These are phyloP conservation scores for Tephrocybe sp. DNA, from an alignment of 768 basidiomycete species.

Conservation along the genomic window DNA sequence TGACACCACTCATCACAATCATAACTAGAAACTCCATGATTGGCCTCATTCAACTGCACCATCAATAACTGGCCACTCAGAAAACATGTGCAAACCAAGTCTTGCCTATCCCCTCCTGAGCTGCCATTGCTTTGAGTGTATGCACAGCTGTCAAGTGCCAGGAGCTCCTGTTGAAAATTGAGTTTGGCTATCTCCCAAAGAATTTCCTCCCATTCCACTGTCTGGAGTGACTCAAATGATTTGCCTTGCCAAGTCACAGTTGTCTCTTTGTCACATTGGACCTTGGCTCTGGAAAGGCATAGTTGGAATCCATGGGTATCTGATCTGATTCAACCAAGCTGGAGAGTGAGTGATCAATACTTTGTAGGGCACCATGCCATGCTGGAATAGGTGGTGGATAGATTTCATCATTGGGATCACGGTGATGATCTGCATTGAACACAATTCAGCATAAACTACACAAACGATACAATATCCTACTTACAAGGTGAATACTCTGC, in stretches of 20 bases:
- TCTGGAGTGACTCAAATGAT: background rate
- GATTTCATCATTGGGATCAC: constrained; percentile 3
- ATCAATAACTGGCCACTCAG: background rate
- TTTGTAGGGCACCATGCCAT: constrained; percentile 1
- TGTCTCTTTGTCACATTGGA: background rate
- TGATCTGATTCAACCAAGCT: background rate
- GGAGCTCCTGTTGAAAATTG: constrained; percentile 20
- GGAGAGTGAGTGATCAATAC: background rate
- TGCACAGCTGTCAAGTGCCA: constrained; percentile 15
- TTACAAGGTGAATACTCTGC: constrained; percentile 7
- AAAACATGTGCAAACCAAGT: constrained; percentile 7
- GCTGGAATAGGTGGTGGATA: constrained; percentile 9
- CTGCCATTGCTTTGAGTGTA: background rate
- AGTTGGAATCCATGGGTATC: background rate
- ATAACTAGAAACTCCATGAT: constrained; percentile 7
- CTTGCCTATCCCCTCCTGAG: background rate
- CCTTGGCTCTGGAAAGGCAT: constrained; percentile 7
- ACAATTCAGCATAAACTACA: background rate
- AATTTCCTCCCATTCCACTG: constrained; percentile 12
- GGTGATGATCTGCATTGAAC: background rate
- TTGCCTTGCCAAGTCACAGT: background rate
- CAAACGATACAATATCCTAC: background rate
- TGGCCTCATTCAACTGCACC: constrained; percentile 2
- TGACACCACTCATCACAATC: background rate
- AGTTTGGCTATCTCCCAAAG: constrained; percentile 21